Evolutionary conservation across 23 red algal species (phyloP).

Genomic region (Chondrus crispus): DNA sequence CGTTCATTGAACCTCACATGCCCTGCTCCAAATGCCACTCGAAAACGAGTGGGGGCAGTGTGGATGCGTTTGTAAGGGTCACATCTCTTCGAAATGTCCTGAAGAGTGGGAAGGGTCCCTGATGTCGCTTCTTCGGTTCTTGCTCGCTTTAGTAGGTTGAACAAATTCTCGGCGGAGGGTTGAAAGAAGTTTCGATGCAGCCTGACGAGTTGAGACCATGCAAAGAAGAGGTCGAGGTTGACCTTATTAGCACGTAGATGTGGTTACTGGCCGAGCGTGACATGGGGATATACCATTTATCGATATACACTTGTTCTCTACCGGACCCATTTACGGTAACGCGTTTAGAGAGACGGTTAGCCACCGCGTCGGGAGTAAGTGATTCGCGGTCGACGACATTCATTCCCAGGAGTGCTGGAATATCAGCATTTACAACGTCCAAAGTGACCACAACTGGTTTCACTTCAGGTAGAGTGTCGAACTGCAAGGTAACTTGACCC

Average conservation of each 20-base stretch:
- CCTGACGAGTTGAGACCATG: neutral
- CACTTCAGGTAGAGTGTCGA: neutral
- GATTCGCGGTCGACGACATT: neutral
- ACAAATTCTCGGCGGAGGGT: conserved; percentile 10
- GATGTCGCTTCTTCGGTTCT: neutral
- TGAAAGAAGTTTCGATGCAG: neutral
- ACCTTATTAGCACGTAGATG: neutral
- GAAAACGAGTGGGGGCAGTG: neutral
- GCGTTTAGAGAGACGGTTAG: neutral
- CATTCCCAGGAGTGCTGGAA: neutral
- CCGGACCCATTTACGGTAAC: neutral
- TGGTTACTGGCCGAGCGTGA: neutral
- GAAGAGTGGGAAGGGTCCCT: neutral
- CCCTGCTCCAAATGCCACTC: conserved; percentile 18
- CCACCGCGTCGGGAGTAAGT: neutral
- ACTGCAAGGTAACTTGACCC: neutral
- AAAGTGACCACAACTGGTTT: neutral
- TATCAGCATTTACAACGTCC: neutral
- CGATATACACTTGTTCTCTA: neutral
- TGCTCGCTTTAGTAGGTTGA: conserved; percentile 3
- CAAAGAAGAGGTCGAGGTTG: neutral
- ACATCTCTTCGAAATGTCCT: neutral
- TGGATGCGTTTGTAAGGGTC: neutral
- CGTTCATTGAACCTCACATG: conserved; percentile 11
- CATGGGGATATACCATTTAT: neutral